Evolutionary conservation across 2,329 filamentous ascomycete genomes (phyloP).

Genomic region (Penicillium sp.): DNA sequence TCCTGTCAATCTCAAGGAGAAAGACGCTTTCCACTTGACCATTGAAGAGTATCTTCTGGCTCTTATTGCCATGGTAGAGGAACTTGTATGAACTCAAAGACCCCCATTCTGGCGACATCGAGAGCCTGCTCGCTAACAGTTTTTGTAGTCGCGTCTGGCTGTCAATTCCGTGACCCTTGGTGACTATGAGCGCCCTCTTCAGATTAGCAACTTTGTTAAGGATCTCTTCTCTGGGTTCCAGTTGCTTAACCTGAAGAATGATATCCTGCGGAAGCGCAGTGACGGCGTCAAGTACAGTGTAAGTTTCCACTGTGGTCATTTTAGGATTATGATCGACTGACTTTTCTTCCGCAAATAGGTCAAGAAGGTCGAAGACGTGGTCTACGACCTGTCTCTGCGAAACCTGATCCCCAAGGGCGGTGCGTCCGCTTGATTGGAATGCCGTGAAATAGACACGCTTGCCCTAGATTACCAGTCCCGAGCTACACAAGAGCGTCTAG

Average conservation of each 20-base stretch:
- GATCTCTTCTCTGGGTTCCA: conserved; percentile 95
- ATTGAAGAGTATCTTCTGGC: conserved; percentile 96
- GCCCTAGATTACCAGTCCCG: neutral
- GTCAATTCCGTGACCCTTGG: conserved; percentile 93
- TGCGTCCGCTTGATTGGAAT: conserved; percentile 13
- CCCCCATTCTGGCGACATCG: neutral
- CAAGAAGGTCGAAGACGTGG: conserved; percentile 97
- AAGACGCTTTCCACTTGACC: conserved; percentile 88
- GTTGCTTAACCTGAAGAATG: conserved; percentile 95
- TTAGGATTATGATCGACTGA: neutral
- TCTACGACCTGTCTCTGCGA: conserved; percentile 88
- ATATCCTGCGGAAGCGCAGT: conserved; percentile 78
- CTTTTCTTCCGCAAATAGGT: conserved; percentile 50
- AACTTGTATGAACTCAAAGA: conserved; percentile 57
- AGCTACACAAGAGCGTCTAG: neutral
- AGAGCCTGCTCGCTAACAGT: neutral
- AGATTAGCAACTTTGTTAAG: conserved; percentile 90
- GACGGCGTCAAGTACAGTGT: conserved; percentile 92
- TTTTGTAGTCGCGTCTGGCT: conserved; percentile 68
- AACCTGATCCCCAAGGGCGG: conserved; percentile 65
- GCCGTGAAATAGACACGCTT: neutral
- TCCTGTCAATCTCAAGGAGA: conserved; percentile 84
- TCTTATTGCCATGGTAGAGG: conserved; percentile 82
- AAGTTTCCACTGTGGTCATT: conserved; percentile 17
- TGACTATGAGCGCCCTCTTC: conserved; percentile 79